phyloP scores from a whole-genome alignment of 768 basidiomycete genomes.

The Boletus fagicola region DNA sequence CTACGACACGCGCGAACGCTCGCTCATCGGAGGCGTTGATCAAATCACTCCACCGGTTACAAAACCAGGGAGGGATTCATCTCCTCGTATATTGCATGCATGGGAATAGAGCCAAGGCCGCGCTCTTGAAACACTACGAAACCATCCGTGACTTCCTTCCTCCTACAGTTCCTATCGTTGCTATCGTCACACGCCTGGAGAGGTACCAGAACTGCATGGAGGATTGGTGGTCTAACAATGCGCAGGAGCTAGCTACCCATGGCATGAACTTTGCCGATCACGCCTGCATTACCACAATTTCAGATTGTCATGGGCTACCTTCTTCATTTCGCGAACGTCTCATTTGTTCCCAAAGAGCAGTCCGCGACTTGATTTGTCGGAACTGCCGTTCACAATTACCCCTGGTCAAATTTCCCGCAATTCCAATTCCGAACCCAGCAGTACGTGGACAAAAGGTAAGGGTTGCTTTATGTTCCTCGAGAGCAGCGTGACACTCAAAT shows the following conservation, averaged over 20 bases:
- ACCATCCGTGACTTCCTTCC: conserved; percentile 7
- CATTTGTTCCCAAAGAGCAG: conserved; percentile 9
- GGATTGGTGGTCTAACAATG: conserved; percentile 23
- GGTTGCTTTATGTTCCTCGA: not conserved
- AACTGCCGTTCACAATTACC: conserved; percentile 2
- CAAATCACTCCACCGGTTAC: conserved; percentile 13
- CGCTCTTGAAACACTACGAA: conserved; percentile 20
- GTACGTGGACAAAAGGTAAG: conserved; percentile 6
- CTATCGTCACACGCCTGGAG: conserved; percentile 23
- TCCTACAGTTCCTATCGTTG: conserved; percentile 16
- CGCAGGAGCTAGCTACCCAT: conserved; percentile 1
- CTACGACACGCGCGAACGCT: not conserved
- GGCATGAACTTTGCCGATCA: conserved; percentile 22
- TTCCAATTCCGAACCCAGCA: not conserved
- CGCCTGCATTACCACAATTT: conserved; percentile 21
- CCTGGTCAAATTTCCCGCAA: conserved; percentile 10
- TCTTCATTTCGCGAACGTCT: conserved; percentile 11
- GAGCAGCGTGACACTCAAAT: not conserved
- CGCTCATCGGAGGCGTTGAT: conserved; percentile 8
- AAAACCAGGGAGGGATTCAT: conserved; percentile 7
- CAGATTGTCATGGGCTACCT: conserved; percentile 2
- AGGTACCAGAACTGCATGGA: conserved; percentile 23
- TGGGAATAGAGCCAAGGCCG: conserved; percentile 16
- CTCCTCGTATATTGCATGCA: conserved; percentile 23
- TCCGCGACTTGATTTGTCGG: conserved; percentile 14